Evolutionary conservation across 441 rosid genomes (phyloP).

Genomic region (Kokia cookei): DNA sequence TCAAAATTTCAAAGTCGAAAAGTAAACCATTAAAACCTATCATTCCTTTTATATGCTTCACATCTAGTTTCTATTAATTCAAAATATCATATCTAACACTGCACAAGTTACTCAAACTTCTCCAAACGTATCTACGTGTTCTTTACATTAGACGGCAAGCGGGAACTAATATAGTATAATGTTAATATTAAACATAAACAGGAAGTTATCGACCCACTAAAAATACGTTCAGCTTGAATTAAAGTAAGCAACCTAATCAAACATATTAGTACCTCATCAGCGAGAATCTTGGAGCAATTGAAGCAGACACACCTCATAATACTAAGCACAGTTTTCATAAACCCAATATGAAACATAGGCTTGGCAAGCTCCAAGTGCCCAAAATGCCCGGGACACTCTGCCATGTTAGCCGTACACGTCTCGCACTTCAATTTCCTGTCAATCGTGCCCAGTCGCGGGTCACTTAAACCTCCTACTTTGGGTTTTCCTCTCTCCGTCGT

Average conservation of each 20-base stretch:
- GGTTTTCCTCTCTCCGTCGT: constrained; percentile 96
- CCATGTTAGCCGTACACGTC: constrained; percentile 95
- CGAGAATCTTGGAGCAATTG: constrained; percentile 90
- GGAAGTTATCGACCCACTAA: background rate
- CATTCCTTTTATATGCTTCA: background rate
- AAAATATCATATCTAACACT: background rate
- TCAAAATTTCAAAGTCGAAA: background rate
- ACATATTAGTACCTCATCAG: constrained; percentile 60
- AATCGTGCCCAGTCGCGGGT: constrained; percentile 80
- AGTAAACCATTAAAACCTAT: background rate
- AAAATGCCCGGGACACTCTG: constrained; percentile 96
- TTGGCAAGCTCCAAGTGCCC: constrained; percentile 99
- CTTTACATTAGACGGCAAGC: background rate
- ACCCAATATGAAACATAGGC: constrained; percentile 97
- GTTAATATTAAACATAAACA: background rate
- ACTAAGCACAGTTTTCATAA: constrained; percentile 84
- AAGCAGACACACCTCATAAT: constrained; percentile 95
- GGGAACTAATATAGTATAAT: background rate
- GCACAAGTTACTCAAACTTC: background rate
- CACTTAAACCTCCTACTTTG: constrained; percentile 83
- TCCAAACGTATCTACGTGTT: background rate
- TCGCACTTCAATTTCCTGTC: constrained; percentile 93
- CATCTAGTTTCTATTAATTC: background rate
- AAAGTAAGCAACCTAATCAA: background rate
- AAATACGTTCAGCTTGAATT: background rate